These are phyloP conservation scores for Dryadomyces quercus-mongolicae DNA, from an alignment of 2,329 filamentous ascomycete species.

Conservation along the genomic window DNA sequence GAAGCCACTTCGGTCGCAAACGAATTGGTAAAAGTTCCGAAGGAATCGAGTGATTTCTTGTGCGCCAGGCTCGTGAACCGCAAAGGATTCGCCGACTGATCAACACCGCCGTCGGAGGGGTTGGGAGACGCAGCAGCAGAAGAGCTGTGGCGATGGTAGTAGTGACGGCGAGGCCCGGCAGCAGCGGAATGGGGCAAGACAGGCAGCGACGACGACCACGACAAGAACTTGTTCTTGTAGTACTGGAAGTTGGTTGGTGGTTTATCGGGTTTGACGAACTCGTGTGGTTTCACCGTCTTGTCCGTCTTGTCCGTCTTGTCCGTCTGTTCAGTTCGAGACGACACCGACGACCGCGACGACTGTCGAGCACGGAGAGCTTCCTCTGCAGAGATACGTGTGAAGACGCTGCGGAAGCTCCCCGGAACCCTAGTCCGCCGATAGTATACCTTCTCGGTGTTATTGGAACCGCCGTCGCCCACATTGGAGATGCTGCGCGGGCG, in stretches of 20 bases:
- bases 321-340: too few relatives aligned
- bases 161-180: not conserved
- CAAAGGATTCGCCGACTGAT: too few relatives aligned
- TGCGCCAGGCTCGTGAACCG: too few relatives aligned
- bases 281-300: not conserved
- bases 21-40: too few relatives aligned
- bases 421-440: constrained; percentile 31
- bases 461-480: not conserved
- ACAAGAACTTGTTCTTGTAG: constrained; percentile 1
- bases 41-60: too few relatives aligned
- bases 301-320: not conserved
- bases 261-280: not conserved
- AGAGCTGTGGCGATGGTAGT: not conserved
- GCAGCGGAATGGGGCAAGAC: too few relatives aligned
- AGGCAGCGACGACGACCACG: not conserved
- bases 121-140: not conserved
- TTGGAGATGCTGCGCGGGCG: not conserved
- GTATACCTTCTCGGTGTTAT: constrained; percentile 4
- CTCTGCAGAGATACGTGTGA: constrained; percentile 5
- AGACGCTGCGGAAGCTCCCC: constrained; percentile 8
- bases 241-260: constrained; percentile 10
- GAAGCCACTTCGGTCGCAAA: too few relatives aligned
- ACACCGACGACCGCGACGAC: constrained; percentile 1
- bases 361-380: not conserved
- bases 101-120: too few relatives aligned